Percentiles rank a stretch among this genome's conserved stretches.
These are phyloP conservation scores for Fonsecaea pedrosoi DNA, from an alignment of 2,329 filamentous ascomycete genomes.

Conservation along the genomic window DNA sequence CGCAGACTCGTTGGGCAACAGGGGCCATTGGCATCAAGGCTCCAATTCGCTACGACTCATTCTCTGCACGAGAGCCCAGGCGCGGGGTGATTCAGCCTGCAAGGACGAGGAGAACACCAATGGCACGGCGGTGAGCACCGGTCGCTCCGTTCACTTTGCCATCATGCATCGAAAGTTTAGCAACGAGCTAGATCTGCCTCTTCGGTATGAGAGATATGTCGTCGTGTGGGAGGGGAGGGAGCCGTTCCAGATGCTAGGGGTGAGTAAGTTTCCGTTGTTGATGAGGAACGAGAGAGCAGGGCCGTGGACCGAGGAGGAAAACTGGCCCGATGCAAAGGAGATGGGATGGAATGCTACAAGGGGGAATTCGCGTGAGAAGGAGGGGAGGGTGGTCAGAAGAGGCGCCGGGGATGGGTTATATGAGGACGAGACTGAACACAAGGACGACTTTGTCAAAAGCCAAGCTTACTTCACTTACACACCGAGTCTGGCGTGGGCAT, in stretches of 20 bases:
- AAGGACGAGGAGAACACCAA: slow-evolving; percentile 29
- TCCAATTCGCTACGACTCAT: slow-evolving; percentile 49
- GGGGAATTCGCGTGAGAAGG: background rate
- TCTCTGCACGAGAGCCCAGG: slow-evolving; percentile 43
- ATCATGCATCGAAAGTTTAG: slow-evolving; percentile 49
- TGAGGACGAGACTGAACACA: background rate
- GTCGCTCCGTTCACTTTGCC: slow-evolving; percentile 45
- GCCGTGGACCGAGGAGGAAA: slow-evolving; percentile 46
- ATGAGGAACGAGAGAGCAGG: slow-evolving; percentile 48
- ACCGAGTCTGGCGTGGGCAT: slow-evolving; percentile 49
- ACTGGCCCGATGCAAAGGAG: slow-evolving; percentile 40
- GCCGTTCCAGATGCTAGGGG: slow-evolving; percentile 48
- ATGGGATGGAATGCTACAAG: slow-evolving; percentile 9
- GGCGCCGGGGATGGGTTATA: background rate
- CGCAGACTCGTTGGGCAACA: slow-evolving; percentile 33
- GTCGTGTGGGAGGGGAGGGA: slow-evolving; percentile 47
- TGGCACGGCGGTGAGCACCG: slow-evolving; percentile 18
- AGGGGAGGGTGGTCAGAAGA: slow-evolving; percentile 9
- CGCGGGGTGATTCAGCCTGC: slow-evolving; percentile 15
- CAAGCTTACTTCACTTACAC: slow-evolving; percentile 50
- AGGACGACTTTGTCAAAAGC: slow-evolving; percentile 30
- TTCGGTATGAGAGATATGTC: slow-evolving; percentile 50
- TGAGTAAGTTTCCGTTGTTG: slow-evolving; percentile 46
- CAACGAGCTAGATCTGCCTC: slow-evolving; percentile 45
- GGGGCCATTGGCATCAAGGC: slow-evolving; percentile 49